Evolutionary conservation across 805 yeast species (phyloP).

Genomic region (Metschnikowia kofuensis): DNA sequence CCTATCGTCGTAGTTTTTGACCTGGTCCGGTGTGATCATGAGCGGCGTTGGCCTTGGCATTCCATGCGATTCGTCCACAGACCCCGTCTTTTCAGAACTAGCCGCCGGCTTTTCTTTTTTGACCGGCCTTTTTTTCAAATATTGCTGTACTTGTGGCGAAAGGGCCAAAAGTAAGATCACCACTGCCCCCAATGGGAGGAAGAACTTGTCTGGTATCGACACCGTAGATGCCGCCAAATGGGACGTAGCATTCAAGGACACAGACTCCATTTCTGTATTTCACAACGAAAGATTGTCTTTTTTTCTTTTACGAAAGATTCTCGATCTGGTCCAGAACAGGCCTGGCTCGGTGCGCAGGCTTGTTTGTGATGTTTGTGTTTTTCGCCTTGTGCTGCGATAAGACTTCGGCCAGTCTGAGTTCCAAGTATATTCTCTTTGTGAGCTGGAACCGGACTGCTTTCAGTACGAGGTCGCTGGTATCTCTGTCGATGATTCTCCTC

Average conservation of each 20-base stretch:
- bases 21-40: constrained; percentile 64
- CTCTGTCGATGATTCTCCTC: neutral
- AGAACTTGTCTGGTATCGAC: constrained; percentile 2
- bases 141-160: constrained; percentile 8
- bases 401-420: constrained; percentile 6
- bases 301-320: neutral
- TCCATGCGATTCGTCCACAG: constrained; percentile 2
- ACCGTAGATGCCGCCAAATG: too few species aligned
- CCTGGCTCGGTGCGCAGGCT: neutral
- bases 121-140: neutral
- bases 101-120: neutral
- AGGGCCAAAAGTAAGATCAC: constrained; percentile 5
- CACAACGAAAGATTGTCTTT: neutral
- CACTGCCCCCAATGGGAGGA: constrained; percentile 11
- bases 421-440: neutral
- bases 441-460: constrained; percentile 5
- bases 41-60: constrained; percentile 54
- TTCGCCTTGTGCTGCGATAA: neutral
- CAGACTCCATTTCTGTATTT: neutral
- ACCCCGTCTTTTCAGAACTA: neutral
- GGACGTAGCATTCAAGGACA: too few species aligned
- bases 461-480: neutral
- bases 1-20: constrained; percentile 62
- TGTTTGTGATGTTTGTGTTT: neutral
- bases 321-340: neutral